phyloP scores from a whole-genome alignment of 768 basidiomycete genomes.

The Boletus subcaerulescens region DNA sequence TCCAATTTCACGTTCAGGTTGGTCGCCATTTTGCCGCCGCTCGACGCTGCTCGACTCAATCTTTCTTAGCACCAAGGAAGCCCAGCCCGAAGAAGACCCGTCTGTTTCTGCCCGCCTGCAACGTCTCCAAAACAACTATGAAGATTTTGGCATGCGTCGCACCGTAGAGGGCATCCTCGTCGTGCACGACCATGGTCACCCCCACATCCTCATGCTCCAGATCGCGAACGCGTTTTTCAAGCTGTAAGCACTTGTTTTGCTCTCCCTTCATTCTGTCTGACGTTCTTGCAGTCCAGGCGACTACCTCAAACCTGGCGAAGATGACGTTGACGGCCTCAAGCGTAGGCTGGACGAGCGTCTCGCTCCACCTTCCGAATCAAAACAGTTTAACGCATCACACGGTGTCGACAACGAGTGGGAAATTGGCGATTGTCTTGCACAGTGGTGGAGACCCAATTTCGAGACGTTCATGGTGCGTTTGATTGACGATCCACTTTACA shows the following conservation, averaged over 20 bases:
- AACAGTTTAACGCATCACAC: constrained; percentile 74
- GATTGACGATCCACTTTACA: neutral
- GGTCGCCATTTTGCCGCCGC: neutral
- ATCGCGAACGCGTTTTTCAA: constrained; percentile 99
- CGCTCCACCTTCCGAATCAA: constrained; percentile 69
- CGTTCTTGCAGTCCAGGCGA: constrained; percentile 76
- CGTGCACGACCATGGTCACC: constrained; percentile 95
- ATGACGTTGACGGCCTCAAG: constrained; percentile 89
- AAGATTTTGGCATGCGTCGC: constrained; percentile 93
- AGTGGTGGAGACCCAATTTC: constrained; percentile 98
- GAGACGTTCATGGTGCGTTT: constrained; percentile 94
- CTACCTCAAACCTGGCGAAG: constrained; percentile 95
- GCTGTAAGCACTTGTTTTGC: constrained; percentile 55
- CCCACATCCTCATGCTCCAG: constrained; percentile 96
- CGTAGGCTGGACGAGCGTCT: constrained; percentile 85
- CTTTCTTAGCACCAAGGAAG: constrained; percentile 78
- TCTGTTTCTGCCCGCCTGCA: constrained; percentile 93
- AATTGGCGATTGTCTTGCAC: constrained; percentile 93
- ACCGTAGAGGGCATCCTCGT: constrained; percentile 81
- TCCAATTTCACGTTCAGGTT: constrained; percentile 94
- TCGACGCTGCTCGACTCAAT: constrained; percentile 9
- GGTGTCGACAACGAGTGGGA: constrained; percentile 91
- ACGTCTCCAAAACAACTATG: constrained; percentile 94
- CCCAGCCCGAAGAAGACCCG: constrained; percentile 96
- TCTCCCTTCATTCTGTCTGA: neutral